Evolutionary conservation across 2,329 filamentous ascomycete genomes (phyloP).

Genomic region (Ophiostoma tasmaniense): DNA sequence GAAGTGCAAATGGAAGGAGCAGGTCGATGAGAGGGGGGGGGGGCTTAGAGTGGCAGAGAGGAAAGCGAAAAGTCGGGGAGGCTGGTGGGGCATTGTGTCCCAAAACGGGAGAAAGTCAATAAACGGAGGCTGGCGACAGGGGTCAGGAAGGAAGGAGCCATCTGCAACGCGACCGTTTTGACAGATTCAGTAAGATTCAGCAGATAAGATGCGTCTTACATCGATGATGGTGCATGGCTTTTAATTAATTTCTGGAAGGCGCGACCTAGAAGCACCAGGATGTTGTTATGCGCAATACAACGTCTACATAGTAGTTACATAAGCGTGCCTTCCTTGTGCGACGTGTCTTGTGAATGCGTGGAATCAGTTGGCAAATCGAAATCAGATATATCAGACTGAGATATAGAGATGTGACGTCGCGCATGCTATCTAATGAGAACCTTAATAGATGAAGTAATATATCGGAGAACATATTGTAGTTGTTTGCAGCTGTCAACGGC

Average conservation of each 20-base stretch:
- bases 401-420: too few species aligned
- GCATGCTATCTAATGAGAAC: too few species aligned
- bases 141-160: not conserved
- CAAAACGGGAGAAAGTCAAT: conserved; percentile 14
- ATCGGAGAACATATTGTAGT: not conserved
- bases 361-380: not conserved
- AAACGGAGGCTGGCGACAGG: conserved; percentile 15
- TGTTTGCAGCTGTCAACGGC: not conserved
- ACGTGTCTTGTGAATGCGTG: not conserved
- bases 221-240: not conserved
- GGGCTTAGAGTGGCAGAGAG: not conserved
- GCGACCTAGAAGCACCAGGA: not conserved
- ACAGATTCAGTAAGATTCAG: not conserved
- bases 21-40: not conserved
- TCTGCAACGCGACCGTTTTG: not conserved
- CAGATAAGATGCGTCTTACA: not conserved
- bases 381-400: too few species aligned
- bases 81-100: conserved; percentile 14
- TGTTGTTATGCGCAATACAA: not conserved
- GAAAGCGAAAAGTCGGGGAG: conserved; percentile 12
- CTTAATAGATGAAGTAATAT: not conserved
- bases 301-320: not conserved
- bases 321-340: not conserved
- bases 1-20: not conserved
- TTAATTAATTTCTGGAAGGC: not conserved